Evolutionary conservation across 2,329 filamentous ascomycete species (phyloP).

Genomic region (Aspergillus sp.): DNA sequence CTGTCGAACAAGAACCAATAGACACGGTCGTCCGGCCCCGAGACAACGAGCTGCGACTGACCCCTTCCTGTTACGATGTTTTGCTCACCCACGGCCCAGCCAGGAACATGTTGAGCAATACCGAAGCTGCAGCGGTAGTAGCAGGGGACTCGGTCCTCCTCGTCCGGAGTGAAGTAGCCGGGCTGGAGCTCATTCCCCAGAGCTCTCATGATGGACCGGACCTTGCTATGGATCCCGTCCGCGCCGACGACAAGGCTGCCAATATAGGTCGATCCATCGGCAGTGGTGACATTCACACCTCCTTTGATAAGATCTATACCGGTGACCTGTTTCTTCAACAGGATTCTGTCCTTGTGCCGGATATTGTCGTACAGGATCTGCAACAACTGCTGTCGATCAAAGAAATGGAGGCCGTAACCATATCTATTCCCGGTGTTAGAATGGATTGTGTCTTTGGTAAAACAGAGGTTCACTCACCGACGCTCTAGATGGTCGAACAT

Average conservation of each 20-base stretch:
- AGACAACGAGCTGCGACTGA: background rate
- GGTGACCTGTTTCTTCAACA: background rate
- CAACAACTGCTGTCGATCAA: background rate
- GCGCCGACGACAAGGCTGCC: constrained; percentile 2
- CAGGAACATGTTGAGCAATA: background rate
- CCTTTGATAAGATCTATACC: background rate
- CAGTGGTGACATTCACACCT: background rate
- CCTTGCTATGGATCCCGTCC: constrained; percentile 1
- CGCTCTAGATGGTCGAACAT: background rate
- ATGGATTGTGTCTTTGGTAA: background rate
- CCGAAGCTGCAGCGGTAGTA: constrained; percentile 3
- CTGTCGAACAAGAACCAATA: constrained; percentile 1
- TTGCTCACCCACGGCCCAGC: background rate
- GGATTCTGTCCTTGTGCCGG: background rate
- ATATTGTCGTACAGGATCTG: background rate
- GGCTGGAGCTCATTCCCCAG: background rate
- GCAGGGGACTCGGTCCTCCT: background rate
- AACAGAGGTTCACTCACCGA: background rate
- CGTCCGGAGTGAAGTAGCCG: background rate
- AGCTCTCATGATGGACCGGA: background rate
- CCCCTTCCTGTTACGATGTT: background rate
- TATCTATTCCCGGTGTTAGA: background rate
- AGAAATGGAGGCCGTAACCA: background rate
- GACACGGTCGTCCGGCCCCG: background rate
- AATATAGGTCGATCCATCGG: background rate